These are phyloP conservation scores for Kurtzmaniella quercitrusa DNA, from an alignment of 1,139 yeast species.

Conservation along the genomic window DNA sequence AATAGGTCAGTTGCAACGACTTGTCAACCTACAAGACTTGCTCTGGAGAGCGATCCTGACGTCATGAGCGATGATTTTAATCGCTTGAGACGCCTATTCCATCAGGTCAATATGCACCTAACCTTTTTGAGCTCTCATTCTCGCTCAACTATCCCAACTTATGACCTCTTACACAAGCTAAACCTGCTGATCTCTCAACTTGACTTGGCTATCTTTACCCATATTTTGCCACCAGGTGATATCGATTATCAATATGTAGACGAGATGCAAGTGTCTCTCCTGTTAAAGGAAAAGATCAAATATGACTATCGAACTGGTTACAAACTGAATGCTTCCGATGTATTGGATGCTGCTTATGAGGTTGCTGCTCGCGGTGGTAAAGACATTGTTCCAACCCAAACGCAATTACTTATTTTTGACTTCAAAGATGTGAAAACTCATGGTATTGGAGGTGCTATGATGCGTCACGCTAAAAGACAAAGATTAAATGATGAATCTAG, in stretches of 20 bases:
- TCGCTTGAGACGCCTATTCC: slow-evolving; percentile 16
- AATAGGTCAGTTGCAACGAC: not conserved
- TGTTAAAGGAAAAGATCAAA: slow-evolving; percentile 28
- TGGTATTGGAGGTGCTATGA: slow-evolving; percentile 32
- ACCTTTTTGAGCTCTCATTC: slow-evolving; percentile 43
- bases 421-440: slow-evolving; percentile 64
- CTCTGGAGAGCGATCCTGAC: not conserved
- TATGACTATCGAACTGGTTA: slow-evolving; percentile 44
- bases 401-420: slow-evolving; percentile 66
- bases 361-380: slow-evolving; percentile 7
- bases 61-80: not conserved
- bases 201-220: slow-evolving; percentile 64
- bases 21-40: not conserved
- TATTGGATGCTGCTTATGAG: slow-evolving; percentile 31
- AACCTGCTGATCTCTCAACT: slow-evolving; percentile 24
- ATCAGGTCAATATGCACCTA: slow-evolving; percentile 37
- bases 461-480: slow-evolving; percentile 15
- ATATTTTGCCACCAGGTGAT: slow-evolving; percentile 65
- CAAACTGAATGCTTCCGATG: slow-evolving; percentile 30
- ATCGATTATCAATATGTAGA: slow-evolving; percentile 67
- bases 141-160: slow-evolving; percentile 38
- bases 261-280: slow-evolving; percentile 53
- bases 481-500: slow-evolving; percentile 11
- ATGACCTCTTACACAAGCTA: slow-evolving; percentile 30
- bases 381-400: not conserved